phyloP scores from a whole-genome alignment of 257 asterid genomes.

The Ehretia macrophylla region DNA sequence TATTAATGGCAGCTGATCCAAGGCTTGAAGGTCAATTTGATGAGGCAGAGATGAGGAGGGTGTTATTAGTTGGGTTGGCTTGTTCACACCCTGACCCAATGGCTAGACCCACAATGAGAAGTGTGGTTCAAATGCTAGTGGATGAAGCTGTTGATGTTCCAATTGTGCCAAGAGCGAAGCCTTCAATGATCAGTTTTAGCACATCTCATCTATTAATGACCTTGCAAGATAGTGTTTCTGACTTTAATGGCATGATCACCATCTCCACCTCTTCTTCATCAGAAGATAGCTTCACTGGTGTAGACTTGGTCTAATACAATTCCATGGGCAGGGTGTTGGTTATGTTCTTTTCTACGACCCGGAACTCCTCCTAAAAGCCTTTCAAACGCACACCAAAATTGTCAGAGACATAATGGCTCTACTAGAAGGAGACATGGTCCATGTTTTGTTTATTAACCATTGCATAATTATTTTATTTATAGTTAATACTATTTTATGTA shows the following conservation, averaged over 20 bases:
- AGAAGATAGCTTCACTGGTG: slow-evolving; percentile 46
- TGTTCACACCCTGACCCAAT: slow-evolving; percentile 78
- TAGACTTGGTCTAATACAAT: slow-evolving; percentile 13
- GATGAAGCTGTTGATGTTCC: slow-evolving; percentile 69
- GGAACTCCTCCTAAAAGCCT: too few relatives aligned
- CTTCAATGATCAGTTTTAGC: slow-evolving; percentile 60
- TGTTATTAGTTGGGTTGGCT: slow-evolving; percentile 55
- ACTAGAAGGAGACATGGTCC: too few relatives aligned
- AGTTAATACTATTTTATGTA: too few relatives aligned
- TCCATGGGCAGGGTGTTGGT: neutral
- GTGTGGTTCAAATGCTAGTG: slow-evolving; percentile 67
- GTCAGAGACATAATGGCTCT: too few relatives aligned
- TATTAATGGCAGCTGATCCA: slow-evolving; percentile 50
- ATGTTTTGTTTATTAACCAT: too few relatives aligned
- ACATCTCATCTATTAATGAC: slow-evolving; percentile 59
- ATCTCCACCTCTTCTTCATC: slow-evolving; percentile 70
- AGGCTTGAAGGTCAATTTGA: slow-evolving; percentile 51
- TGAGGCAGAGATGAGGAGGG: slow-evolving; percentile 58
- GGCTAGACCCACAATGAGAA: slow-evolving; percentile 75
- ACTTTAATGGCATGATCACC: slow-evolving; percentile 60
- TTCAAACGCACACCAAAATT: too few relatives aligned
- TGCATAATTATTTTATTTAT: too few relatives aligned
- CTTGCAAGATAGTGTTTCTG: slow-evolving; percentile 75
- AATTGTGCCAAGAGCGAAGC: slow-evolving; percentile 58
- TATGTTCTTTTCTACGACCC: neutral